Conservation (phyloP, 192 early-diverging fungal genomes). For the Borealophlyctis nickersoniae region DNA sequence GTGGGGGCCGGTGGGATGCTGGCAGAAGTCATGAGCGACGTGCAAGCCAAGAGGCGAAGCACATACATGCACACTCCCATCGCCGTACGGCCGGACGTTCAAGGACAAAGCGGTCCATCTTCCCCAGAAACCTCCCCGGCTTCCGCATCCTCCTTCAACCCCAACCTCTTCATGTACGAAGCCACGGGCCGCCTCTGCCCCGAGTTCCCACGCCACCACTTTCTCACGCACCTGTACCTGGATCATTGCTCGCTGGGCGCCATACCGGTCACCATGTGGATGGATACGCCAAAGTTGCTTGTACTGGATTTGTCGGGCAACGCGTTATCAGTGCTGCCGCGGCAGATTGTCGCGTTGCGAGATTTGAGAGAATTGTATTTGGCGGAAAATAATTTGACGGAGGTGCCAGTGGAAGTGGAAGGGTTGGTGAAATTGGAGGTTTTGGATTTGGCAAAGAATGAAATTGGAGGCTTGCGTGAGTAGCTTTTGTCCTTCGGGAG, state of each 20-base stretch:
- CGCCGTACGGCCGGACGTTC: too few relatives aligned
- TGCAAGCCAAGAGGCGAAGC: too few relatives aligned
- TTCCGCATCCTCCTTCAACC: too few relatives aligned
- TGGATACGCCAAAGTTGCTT: constrained; percentile 18
- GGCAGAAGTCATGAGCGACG: too few relatives aligned
- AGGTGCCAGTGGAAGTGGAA: constrained; percentile 29
- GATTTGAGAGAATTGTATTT: constrained; percentile 38
- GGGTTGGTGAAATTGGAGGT: constrained; percentile 31
- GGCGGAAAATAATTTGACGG: constrained; percentile 23
- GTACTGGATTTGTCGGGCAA: constrained; percentile 43
- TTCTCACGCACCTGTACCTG: constrained; percentile 36
- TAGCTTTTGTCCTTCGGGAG: not conserved
- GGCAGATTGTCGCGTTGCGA: constrained; percentile 14
- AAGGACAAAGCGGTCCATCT: too few relatives aligned
- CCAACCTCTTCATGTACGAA: too few relatives aligned
- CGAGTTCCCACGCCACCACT: not conserved
- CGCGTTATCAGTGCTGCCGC: constrained; percentile 23
- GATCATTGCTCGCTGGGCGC: constrained; percentile 23
- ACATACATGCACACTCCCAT: too few relatives aligned
- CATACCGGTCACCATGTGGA: constrained; percentile 18
- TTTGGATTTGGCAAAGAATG: constrained; percentile 37
- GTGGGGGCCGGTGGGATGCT: too few relatives aligned
- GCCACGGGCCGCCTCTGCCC: too few relatives aligned
- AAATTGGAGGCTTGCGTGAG: constrained; percentile 29
- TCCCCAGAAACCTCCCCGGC: too few relatives aligned